phyloP scores from a whole-genome alignment of 2,329 filamentous ascomycete genomes.

The Ophiostoma perfectum region DNA sequence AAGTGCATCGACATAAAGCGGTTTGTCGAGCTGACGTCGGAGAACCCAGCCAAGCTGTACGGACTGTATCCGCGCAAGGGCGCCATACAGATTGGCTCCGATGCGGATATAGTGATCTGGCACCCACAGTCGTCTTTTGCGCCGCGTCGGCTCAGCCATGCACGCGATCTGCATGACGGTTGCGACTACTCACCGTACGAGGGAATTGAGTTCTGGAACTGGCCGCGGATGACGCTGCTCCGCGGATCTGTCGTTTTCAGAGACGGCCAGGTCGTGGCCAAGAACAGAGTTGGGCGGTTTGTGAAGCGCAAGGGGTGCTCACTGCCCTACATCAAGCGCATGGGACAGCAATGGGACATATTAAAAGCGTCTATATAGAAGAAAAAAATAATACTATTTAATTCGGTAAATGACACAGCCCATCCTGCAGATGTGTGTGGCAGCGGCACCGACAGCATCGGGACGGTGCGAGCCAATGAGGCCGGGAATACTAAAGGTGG shows the following conservation, averaged over 20 bases:
- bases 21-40: conserved; percentile 50
- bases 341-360: conserved; percentile 20
- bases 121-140: conserved; percentile 40
- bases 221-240: conserved; percentile 56
- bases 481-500: conserved; percentile 35
- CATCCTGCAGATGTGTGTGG: conserved; percentile 31
- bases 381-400: not conserved
- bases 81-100: conserved; percentile 43
- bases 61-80: conserved; percentile 50
- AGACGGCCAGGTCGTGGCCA: conserved; percentile 44
- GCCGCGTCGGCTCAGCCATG: conserved; percentile 36
- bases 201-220: conserved; percentile 49
- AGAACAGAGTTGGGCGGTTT: conserved; percentile 46
- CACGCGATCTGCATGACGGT: conserved; percentile 53
- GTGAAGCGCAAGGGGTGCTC: conserved; percentile 35
- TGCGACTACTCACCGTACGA: conserved; percentile 60
- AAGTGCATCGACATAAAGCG: conserved; percentile 40
- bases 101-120: conserved; percentile 55
- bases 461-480: conserved; percentile 34
- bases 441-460: conserved; percentile 30
- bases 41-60: conserved; percentile 53
- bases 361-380: conserved; percentile 15
- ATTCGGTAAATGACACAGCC: conserved; percentile 31
- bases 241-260: conserved; percentile 53
- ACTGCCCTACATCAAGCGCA: conserved; percentile 15